Evolutionary conservation across 2,329 filamentous ascomycete species (phyloP).

Genomic region (Fusarium armeniacum): DNA sequence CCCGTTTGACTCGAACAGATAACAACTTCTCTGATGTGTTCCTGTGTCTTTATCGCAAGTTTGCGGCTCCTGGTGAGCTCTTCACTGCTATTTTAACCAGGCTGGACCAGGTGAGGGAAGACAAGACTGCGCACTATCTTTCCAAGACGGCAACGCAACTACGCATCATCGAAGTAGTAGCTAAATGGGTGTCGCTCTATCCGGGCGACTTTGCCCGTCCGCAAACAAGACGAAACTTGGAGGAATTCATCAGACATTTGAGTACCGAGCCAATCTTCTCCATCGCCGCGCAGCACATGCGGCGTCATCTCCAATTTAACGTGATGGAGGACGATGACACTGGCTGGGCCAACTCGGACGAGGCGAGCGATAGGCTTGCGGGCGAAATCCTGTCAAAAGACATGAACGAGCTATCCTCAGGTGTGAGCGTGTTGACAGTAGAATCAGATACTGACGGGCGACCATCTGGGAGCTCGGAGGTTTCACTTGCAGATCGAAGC

Average conservation of each 20-base stretch:
- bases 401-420: slow-evolving; percentile 56
- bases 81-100: slow-evolving; percentile 83
- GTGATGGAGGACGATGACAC: slow-evolving; percentile 91
- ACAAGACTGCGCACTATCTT: slow-evolving; percentile 76
- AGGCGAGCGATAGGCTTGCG: slow-evolving; percentile 56
- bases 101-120: slow-evolving; percentile 78
- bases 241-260: slow-evolving; percentile 81
- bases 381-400: slow-evolving; percentile 57
- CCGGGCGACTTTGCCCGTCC: slow-evolving; percentile 92
- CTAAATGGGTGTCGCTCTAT: slow-evolving; percentile 90
- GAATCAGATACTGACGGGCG: slow-evolving; percentile 62
- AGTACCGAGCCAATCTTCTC: slow-evolving; percentile 84
- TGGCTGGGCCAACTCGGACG: slow-evolving; percentile 89
- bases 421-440: slow-evolving; percentile 64
- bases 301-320: slow-evolving; percentile 77
- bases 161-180: slow-evolving; percentile 84
- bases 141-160: slow-evolving; percentile 85
- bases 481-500: slow-evolving; percentile 58
- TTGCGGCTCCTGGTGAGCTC: slow-evolving; percentile 84
- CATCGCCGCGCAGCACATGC: slow-evolving; percentile 87
- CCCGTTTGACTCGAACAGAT: slow-evolving; percentile 88
- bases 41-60: slow-evolving; percentile 93
- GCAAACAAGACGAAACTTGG: slow-evolving; percentile 77
- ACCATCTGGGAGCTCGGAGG: slow-evolving; percentile 63
- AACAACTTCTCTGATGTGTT: slow-evolving; percentile 91